Conservation (phyloP, 108 stramenopile species). For the Nannochloropsis granulata region DNA sequence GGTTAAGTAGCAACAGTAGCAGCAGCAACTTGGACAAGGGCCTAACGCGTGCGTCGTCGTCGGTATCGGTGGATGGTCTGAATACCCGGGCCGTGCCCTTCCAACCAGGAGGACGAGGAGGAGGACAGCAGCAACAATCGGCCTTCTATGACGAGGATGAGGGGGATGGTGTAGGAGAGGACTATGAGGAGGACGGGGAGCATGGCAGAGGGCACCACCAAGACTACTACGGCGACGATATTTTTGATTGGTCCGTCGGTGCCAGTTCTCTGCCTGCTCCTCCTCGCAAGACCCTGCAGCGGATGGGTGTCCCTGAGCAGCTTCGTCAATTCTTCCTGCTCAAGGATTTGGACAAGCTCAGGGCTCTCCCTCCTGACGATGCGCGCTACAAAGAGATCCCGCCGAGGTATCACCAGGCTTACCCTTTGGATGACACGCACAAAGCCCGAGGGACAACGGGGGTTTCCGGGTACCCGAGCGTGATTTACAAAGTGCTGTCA, state of each 20-base stretch:
- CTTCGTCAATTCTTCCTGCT: conserved; percentile 18
- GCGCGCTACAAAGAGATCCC: conserved; percentile 28
- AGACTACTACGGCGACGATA: background rate
- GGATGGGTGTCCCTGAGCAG: conserved; percentile 10
- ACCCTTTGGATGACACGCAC: conserved; percentile 13
- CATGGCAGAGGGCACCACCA: background rate
- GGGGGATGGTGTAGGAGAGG: background rate
- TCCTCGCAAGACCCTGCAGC: background rate
- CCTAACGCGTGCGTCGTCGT: background rate
- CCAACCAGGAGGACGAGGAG: background rate
- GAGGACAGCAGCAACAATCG: background rate
- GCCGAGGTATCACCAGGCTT: conserved; percentile 14
- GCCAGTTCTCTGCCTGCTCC: background rate
- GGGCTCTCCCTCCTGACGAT: conserved; percentile 25
- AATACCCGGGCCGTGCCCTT: background rate
- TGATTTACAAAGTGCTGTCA: conserved; percentile 29
- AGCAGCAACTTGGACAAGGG: background rate
- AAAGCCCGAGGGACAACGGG: conserved; percentile 17
- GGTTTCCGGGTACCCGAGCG: conserved; percentile 32
- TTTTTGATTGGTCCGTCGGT: background rate
- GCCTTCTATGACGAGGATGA: background rate
- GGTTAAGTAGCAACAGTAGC: background rate
- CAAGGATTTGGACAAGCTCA: conserved; percentile 8
- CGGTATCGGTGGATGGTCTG: background rate
- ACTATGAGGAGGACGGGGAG: background rate